Evolutionary conservation across 2,329 filamentous ascomycete genomes (phyloP), one percentile per base, ranked within the genome.

Genomic region (Alternaria angustiovoidea): DNA sequence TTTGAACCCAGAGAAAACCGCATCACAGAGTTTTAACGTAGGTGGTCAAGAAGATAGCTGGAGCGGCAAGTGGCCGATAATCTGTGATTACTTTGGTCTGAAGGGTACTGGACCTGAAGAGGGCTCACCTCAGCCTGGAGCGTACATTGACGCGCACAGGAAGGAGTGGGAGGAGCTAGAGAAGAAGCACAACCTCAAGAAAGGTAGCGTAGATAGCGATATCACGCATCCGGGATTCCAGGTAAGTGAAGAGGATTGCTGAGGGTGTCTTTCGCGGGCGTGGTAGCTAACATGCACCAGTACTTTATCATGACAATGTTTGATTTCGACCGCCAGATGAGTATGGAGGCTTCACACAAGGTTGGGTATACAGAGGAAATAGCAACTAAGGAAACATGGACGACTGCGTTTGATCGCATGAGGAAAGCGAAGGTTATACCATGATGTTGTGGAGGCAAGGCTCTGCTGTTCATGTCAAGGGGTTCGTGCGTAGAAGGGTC

Each of bases 261-360:
- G 34, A 20, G 8, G 16, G 30, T 14, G 32, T 14, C 16, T 32
- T 18, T n/a, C 6, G 9, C 6, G 7, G 16, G 8, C 41, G 26
- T 14, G 38, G 12, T 30, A 47, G 44, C 51, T 69, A 28, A 69
- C 41, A 20, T 20, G 28, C 32, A 3, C 7, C 46, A 75, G 73
- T 71, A 74, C 47, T 73, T 66, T 47, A 75, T 75, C 56, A 75
- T 75, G 73, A 74, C 69, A 0, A 68, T 74, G 81, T 70, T 85
- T 51, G 80, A 78, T 6, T 84, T 85, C 61, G 82, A 85, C 61
- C 75, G 82, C 24, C 80, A 84, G 51, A 68, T 85, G 64, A 82
- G 80, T 54, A 67, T 82, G 48, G 72, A 78, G 24, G 79, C 75
- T 30, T 68, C 83, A 12, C 75, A 78, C 20, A 69, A 68, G 7